Evolutionary conservation across 441 rosid genomes (phyloP).

Genomic region (Arabidopsis hybrid): DNA sequence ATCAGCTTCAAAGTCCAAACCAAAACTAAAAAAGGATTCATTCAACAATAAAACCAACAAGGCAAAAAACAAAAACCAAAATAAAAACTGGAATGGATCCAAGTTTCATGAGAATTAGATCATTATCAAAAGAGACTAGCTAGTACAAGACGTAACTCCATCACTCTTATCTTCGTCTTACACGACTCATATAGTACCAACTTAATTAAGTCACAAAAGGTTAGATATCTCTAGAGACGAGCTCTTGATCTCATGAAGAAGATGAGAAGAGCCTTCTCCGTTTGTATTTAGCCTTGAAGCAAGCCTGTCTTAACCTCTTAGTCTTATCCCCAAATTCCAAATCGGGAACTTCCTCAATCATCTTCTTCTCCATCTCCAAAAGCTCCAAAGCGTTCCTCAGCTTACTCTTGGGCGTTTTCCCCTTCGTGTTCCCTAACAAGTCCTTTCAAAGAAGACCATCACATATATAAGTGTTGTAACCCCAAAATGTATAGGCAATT

Average conservation of each 20-base stretch:
- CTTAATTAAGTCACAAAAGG: neutral
- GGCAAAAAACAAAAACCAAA: neutral
- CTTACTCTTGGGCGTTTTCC: constrained; percentile 44
- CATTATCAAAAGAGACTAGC: constrained; percentile 2
- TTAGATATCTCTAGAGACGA: neutral
- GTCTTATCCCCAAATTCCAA: constrained; percentile 58
- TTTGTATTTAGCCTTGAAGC: constrained; percentile 83
- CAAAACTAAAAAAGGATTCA: neutral
- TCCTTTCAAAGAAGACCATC: constrained; percentile 40
- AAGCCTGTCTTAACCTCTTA: constrained; percentile 74
- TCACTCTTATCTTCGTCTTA: neutral
- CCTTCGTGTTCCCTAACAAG: constrained; percentile 46
- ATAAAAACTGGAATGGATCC: neutral
- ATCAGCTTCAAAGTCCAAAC: too few species aligned
- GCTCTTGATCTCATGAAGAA: neutral
- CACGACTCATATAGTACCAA: neutral
- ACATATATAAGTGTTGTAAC: neutral
- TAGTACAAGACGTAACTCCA: too few species aligned
- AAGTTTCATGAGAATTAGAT: neutral
- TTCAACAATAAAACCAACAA: neutral
- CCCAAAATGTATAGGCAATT: constrained; percentile 11
- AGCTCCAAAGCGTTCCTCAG: constrained; percentile 52
- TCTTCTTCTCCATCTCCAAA: constrained; percentile 65
- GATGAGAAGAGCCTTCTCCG: constrained; percentile 42
- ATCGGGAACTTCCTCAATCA: constrained; percentile 69